Conservation (phyloP, 1,284 basidiomycete species). For the Ustilago trichophora region DNA sequence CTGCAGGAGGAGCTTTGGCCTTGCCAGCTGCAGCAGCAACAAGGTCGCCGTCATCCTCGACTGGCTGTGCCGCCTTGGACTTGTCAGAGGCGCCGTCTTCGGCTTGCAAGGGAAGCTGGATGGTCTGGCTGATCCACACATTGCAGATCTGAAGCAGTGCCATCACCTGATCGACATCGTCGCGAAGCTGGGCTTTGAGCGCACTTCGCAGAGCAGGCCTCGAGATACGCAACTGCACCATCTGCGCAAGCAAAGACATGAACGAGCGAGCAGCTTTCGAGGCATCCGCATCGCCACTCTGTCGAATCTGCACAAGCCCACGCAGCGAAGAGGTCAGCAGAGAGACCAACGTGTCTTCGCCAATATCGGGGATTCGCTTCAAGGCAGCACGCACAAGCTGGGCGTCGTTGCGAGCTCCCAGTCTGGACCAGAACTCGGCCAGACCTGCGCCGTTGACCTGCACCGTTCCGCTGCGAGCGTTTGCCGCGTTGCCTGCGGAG, state of each 20-base stretch:
- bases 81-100: neutral
- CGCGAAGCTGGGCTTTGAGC: constrained; percentile 28
- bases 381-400: constrained; percentile 20
- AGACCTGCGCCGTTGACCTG: constrained; percentile 9
- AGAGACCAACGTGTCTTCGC: constrained; percentile 24
- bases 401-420: constrained; percentile 23
- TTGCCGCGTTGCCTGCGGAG: neutral
- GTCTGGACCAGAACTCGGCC: constrained; percentile 27
- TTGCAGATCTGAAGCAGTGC: constrained; percentile 42
- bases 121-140: constrained; percentile 36
- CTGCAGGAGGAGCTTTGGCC: constrained; percentile 17
- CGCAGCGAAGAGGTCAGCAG: constrained; percentile 23
- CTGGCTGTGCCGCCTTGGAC: too few relatives aligned
- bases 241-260: constrained; percentile 14
- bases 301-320: constrained; percentile 11
- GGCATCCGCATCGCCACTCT: neutral
- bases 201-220: constrained; percentile 34
- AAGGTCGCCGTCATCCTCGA: neutral
- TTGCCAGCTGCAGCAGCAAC: constrained; percentile 5
- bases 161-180: constrained; percentile 33
- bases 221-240: constrained; percentile 30
- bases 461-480: constrained; percentile 1
- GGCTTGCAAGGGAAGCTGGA: constrained; percentile 12
- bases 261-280: constrained; percentile 7
- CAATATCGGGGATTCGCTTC: constrained; percentile 22